Base-by-base conservation (phyloP, 371 early-diverging fungal species). In the Blastocladiella emersonii region DNA sequence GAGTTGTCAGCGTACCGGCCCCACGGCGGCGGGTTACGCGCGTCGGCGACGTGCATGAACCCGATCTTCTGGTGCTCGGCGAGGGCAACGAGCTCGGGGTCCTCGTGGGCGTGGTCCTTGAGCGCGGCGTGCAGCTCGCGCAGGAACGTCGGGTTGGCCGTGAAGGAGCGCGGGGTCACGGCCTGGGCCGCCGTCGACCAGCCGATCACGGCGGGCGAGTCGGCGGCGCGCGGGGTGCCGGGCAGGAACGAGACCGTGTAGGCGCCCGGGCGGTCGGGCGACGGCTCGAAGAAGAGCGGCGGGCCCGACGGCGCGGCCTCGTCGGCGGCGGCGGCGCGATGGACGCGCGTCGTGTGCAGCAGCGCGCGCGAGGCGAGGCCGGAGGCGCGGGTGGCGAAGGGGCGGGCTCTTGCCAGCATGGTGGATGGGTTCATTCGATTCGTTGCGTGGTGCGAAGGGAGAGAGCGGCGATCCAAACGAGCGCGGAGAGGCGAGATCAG, bases 1-100 rank as follows among this genome's bases (percentile, higher is more conserved):
- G n/a, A n/a, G n/a, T n/a, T n/a, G n/a, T n/a, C n/a, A 60, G 71
- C 73, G 61, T 53, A 78, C 70, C 91, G 77, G 41, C 87, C 89
- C 77, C 81, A 88, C 32, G 85, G 73, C 34, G 83, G 71, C 34
- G 78, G 82, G 53, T 83, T 75, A 7, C 89, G 81, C 60, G 75
- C 72, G 69, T 88, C 89, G 45, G 71, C 68, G 39, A 83, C 69
- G 65, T 81, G 78, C 70, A 83, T 60, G 68, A 72, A 76, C 19
- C 83, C 83, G 25, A 64, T 62, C 68, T 78, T 76, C 57, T 81
- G 80, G 59, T 71, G 66, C 56, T 63, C 61, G 13, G 81, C 81
- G 61, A 72, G 68, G 12, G 73, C 71, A 66, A 68, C 62, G 56
- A 70, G 64, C 60, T 68, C 73, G 3, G 69, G 71, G 49, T 78